A percentile compares a stretch with the other conserved stretches of the same genome.
phyloP scores from a whole-genome alignment of 2,329 filamentous ascomycete genomes.

The Sporothrix mexicana region DNA sequence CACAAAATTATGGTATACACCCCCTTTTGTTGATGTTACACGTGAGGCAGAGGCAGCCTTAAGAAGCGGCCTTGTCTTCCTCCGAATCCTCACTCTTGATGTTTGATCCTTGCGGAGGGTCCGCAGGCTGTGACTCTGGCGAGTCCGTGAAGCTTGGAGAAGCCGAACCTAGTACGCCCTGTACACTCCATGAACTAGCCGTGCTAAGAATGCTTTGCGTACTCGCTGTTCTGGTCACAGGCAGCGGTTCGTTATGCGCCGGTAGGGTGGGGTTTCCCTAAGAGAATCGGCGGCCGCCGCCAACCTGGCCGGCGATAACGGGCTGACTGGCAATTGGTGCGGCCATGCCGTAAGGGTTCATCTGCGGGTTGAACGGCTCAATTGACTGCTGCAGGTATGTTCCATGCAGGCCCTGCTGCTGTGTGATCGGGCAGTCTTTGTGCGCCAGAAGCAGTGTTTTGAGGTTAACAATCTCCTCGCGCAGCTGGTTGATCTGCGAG shows the following conservation, averaged over 20 bases:
- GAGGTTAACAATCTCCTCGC: conserved; percentile 92
- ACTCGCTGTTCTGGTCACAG: too few relatives aligned
- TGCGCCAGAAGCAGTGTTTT: conserved; percentile 92
- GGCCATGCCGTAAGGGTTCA: conserved; percentile 66
- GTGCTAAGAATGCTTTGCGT: too few relatives aligned
- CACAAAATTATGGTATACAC: conserved; percentile 17
- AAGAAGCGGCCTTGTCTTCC: neutral
- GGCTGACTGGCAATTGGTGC: conserved; percentile 58
- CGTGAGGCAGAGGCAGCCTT: neutral
- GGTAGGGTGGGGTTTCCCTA: conserved; percentile 40
- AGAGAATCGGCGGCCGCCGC: conserved; percentile 63
- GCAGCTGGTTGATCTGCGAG: conserved; percentile 79
- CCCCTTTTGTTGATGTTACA: conserved; percentile 22
- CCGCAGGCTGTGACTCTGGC: too few relatives aligned
- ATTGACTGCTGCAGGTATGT: conserved; percentile 58
- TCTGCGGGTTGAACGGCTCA: conserved; percentile 60
- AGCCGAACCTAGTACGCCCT: too few relatives aligned
- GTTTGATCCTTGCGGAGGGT: neutral
- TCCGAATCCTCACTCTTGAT: neutral
- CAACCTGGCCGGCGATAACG: conserved; percentile 60
- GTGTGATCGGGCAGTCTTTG: conserved; percentile 93
- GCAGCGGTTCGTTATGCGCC: too few relatives aligned
- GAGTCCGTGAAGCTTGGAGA: neutral
- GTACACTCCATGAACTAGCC: too few relatives aligned
- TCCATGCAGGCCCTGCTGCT: conserved; percentile 75